phyloP scores from a whole-genome alignment of 345 rosid genomes.

The Salix brachista region DNA sequence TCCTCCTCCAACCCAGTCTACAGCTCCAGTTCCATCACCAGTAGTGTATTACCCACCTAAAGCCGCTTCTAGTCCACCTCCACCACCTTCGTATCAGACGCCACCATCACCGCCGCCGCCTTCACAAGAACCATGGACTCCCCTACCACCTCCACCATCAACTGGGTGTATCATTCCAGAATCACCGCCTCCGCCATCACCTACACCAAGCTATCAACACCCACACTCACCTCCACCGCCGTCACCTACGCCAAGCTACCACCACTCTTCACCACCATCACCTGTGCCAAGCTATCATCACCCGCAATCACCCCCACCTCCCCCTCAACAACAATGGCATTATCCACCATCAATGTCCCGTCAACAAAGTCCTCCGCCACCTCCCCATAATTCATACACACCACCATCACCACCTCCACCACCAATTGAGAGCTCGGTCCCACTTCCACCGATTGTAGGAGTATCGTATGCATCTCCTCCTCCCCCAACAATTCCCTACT shows the following conservation, averaged over 20 bases:
- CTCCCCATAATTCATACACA: conserved; percentile 5
- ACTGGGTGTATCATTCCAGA: neutral
- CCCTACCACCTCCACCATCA: neutral
- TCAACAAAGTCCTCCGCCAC: conserved; percentile 9
- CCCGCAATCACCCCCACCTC: conserved; percentile 10
- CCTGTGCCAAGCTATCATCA: conserved; percentile 27
- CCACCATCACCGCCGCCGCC: conserved; percentile 10
- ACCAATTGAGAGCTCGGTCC: conserved; percentile 16
- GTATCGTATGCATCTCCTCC: conserved; percentile 59
- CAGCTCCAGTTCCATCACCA: conserved; percentile 21
- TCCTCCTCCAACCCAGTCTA: conserved; percentile 13
- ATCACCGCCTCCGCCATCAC: conserved; percentile 28
- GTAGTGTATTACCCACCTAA: neutral
- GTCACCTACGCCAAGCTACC: neutral
- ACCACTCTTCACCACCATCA: conserved; percentile 28
- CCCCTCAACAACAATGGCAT: conserved; percentile 26
- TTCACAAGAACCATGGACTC: conserved; percentile 8
- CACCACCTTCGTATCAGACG: conserved; percentile 3
- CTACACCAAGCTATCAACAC: conserved; percentile 27
- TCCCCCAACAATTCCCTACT: conserved; percentile 52
- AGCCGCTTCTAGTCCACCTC: neutral
- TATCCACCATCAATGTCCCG: conserved; percentile 5
- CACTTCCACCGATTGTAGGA: conserved; percentile 53
- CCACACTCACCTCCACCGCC: neutral
- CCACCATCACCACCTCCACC: conserved; percentile 22